Percentiles rank a stretch among this genome's conserved stretches.
Conservation (phyloP, 2,329 filamentous ascomycete genomes). For the Ceratocystis albifundus region DNA sequence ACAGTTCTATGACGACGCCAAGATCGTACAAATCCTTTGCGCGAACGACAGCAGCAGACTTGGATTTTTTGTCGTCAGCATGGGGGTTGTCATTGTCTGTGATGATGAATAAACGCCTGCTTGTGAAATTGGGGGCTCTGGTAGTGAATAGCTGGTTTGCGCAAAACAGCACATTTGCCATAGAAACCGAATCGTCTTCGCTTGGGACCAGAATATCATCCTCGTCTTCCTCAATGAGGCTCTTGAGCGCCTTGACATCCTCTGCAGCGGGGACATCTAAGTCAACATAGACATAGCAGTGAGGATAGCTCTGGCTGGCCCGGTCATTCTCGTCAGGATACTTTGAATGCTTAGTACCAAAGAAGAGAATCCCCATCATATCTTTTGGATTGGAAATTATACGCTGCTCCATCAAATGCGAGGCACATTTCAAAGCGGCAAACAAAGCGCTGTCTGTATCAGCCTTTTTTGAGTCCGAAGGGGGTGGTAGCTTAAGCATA, state of each 20-base stretch:
- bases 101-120: constrained; percentile 84
- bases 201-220: constrained; percentile 56
- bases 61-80: constrained; percentile 55
- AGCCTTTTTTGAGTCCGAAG: constrained; percentile 58
- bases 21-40: constrained; percentile 94
- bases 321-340: constrained; percentile 56
- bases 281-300: constrained; percentile 85
- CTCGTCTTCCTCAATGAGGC: constrained; percentile 66
- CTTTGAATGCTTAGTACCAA: constrained; percentile 75
- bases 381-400: constrained; percentile 95
- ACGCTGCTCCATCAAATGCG: constrained; percentile 91
- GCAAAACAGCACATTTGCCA: constrained; percentile 86
- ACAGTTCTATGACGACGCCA: constrained; percentile 82
- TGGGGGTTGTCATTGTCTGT: constrained; percentile 90
- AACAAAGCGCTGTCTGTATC: constrained; percentile 66
- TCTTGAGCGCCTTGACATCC: constrained; percentile 70
- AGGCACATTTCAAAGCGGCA: constrained; percentile 86
- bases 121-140: constrained; percentile 87
- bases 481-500: constrained; percentile 62
- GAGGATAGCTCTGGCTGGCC: constrained; percentile 58
- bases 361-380: constrained; percentile 91
- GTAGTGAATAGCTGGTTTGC: constrained; percentile 95
- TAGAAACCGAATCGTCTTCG: constrained; percentile 52
- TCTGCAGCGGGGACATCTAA: constrained; percentile 76
- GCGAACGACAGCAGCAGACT: constrained; percentile 67